phyloP scores from a whole-genome alignment of 78 protist species.

The Creolimax fragrantissima region DNA sequence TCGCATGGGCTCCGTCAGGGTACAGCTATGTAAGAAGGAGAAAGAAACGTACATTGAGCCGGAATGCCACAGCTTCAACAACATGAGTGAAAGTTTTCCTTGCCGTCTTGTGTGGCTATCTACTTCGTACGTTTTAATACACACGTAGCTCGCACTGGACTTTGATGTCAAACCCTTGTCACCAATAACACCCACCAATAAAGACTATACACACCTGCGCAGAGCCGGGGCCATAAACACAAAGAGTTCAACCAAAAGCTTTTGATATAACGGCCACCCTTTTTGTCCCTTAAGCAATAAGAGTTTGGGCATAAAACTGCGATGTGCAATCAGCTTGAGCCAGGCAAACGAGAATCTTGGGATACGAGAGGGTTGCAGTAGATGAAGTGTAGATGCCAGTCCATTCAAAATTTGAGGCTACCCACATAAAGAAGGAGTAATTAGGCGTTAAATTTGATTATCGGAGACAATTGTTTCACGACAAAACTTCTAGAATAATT shows the following conservation, averaged over 20 bases:
- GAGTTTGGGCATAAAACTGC: conserved; percentile 81
- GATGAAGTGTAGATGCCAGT: conserved; percentile 57
- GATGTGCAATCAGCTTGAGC: conserved; percentile 88
- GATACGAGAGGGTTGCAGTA: conserved; percentile 66
- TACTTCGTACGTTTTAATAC: too few relatives aligned
- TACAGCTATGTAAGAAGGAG: neutral
- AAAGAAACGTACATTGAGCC: too few relatives aligned
- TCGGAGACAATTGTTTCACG: too few relatives aligned
- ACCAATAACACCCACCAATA: too few relatives aligned
- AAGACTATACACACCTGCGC: conserved; percentile 31
- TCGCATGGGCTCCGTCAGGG: conserved; percentile 59
- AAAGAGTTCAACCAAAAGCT: conserved; percentile 70
- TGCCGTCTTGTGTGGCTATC: too few relatives aligned
- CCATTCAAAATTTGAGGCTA: conserved; percentile 42
- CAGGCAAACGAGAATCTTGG: conserved; percentile 96
- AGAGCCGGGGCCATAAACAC: conserved; percentile 80
- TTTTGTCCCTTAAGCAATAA: conserved; percentile 28
- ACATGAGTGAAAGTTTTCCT: too few relatives aligned
- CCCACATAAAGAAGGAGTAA: too few relatives aligned
- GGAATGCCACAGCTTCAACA: too few relatives aligned
- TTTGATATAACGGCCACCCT: conserved; percentile 70
- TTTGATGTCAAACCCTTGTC: too few relatives aligned
- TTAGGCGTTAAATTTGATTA: too few relatives aligned
- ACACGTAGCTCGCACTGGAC: too few relatives aligned
- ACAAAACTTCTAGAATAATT: too few relatives aligned